Conservation (phyloP, 192 early-diverging fungal species). For the Coemansia sp. region DNA sequence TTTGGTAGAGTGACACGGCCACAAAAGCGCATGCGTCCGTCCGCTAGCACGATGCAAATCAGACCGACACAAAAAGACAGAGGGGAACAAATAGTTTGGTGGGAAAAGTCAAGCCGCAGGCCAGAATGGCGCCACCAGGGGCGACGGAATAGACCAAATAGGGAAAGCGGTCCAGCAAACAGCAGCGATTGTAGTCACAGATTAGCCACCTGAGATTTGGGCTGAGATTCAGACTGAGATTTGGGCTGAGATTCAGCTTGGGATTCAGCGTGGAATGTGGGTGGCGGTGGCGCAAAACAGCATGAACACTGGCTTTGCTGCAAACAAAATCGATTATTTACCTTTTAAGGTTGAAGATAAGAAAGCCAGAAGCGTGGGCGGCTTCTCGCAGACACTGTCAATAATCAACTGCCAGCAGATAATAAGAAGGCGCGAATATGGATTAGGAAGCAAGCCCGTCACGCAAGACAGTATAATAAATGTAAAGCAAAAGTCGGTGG, state of each 20-base stretch:
- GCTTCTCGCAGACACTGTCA: neutral
- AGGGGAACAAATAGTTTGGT: neutral
- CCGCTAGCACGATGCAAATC: neutral
- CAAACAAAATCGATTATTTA: neutral
- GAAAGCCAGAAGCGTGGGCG: neutral
- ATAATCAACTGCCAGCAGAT: neutral
- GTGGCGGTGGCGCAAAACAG: neutral
- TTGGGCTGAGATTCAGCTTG: neutral
- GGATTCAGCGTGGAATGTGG: neutral
- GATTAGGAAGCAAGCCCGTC: neutral
- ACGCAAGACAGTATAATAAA: neutral
- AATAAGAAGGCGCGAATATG: neutral
- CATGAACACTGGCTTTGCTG: neutral
- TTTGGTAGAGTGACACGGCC: neutral
- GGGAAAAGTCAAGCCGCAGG: neutral
- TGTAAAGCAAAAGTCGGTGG: neutral
- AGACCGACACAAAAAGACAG: neutral
- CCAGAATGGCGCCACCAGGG: neutral
- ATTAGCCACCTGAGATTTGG: neutral
- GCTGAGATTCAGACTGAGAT: no score
- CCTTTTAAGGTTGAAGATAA: neutral
- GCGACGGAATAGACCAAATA: neutral
- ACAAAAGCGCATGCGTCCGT: neutral
- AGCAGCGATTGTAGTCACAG: neutral
- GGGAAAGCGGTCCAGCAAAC: neutral